Evolutionary conservation across 306 rosid species (phyloP), one percentile per base, ranked within the genome.

Genomic region (Trifolium pratense): DNA sequence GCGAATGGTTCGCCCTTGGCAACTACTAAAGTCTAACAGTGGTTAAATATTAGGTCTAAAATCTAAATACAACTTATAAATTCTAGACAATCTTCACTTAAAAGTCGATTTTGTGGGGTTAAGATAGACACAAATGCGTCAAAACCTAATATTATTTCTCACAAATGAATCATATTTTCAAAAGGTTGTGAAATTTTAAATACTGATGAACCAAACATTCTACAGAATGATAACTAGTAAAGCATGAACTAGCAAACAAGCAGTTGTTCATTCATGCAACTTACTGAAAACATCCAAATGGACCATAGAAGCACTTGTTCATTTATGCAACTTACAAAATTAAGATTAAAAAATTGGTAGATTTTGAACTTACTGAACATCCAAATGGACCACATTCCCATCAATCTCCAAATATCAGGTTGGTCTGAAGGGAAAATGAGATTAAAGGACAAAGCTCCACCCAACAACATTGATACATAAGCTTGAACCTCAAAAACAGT

Each of bases 341-440:
- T 39, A 45, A 58, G 78, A 64, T 63, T 63, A 4, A 2, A 29
- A 75, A 46, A 18, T 31, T 7, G 58, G 80, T 2, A n/a, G 18
- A 75, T 66, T 16, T 21, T 14, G 67, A 68, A 86, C 97, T 89
- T 85, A 93, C 96, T 89, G 78, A 94, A 91, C 97, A 94, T 94
- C 98, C 98, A 94, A 75, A 94, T 87, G 71, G 98, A 94, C 97
- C 98, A 94, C 98, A 94, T 94, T 80, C 99, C 99, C 96, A 89
- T 94, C 67, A 94, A 80, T 74, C 99, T 89, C 99, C 99, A 94
- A 55, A 94, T 62, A 71, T 94, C 97, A 36, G 99, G 99, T 82
- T 94, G 90, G 26, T 89, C 82, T 48, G 97, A 94, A 3, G 99
- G 97, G 85, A 94, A 91, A 12, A 94, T 36, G 73, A 94, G 95